phyloP scores from a whole-genome alignment of 441 rosid genomes.

The Capsella rubella region DNA sequence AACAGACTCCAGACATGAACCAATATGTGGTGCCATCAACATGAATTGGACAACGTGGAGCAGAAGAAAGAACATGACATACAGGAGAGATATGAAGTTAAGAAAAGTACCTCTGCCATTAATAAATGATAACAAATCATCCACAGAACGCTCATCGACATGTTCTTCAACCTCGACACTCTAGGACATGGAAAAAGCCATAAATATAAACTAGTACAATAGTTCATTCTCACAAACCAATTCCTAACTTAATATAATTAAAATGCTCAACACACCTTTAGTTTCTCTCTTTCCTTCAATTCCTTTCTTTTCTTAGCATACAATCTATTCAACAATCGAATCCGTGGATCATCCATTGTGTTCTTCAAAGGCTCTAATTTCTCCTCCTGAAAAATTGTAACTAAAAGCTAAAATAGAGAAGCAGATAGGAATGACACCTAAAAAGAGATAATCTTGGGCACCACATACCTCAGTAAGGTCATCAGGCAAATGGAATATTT shows the following conservation, averaged over 20 bases:
- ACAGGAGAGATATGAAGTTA: conserved; percentile 7
- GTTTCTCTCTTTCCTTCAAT: conserved; percentile 66
- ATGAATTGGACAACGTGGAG: conserved; percentile 21
- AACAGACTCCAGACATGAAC: conserved; percentile 21
- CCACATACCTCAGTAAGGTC: conserved; percentile 79
- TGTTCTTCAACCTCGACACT: conserved; percentile 69
- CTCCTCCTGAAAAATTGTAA: conserved; percentile 60
- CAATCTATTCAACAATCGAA: conserved; percentile 69
- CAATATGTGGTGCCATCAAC: conserved; percentile 6
- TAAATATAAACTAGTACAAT: conserved; percentile 9
- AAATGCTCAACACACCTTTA: conserved; percentile 52
- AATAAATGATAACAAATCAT: conserved; percentile 85
- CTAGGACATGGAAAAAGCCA: conserved; percentile 51
- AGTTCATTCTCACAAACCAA: conserved; percentile 10
- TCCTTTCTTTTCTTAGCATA: conserved; percentile 78
- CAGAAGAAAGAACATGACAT: conserved; percentile 2
- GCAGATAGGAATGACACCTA: conserved; percentile 17
- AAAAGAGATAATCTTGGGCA: conserved; percentile 38
- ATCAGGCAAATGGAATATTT: conserved; percentile 81
- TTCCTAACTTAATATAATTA: background rate
- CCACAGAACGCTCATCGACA: conserved; percentile 90
- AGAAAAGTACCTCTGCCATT: conserved; percentile 73
- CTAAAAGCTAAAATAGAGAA: conserved; percentile 23
- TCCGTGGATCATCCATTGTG: conserved; percentile 74
- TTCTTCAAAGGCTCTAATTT: conserved; percentile 79